Evolutionary conservation across 805 yeast species (phyloP).

Genomic region (Sugiyamaella mastotermitis): DNA sequence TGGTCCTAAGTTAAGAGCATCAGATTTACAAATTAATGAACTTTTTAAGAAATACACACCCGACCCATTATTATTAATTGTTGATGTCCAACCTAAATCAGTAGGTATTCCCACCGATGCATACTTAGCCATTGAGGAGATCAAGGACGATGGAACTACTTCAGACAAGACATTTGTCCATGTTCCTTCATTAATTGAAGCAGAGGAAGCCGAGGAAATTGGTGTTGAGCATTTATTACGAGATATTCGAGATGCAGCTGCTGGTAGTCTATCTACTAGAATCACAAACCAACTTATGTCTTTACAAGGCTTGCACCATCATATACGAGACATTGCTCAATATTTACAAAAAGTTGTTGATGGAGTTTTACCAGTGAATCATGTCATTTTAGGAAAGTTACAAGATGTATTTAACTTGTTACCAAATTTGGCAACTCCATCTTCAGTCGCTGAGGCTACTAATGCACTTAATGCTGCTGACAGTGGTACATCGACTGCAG

Average conservation of each 20-base stretch:
- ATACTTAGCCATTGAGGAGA: slow-evolving; percentile 87
- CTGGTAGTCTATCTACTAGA: slow-evolving; percentile 81
- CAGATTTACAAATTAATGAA: slow-evolving; percentile 89
- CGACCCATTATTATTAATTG: slow-evolving; percentile 79
- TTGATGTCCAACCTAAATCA: slow-evolving; percentile 77
- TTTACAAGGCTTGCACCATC: slow-evolving; percentile 74
- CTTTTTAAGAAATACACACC: slow-evolving; percentile 75
- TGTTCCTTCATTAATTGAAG: slow-evolving; percentile 86
- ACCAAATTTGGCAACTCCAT: slow-evolving; percentile 57
- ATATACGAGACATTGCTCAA: slow-evolving; percentile 67
- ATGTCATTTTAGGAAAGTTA: slow-evolving; percentile 80
- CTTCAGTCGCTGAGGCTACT: slow-evolving; percentile 20
- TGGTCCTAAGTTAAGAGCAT: slow-evolving; percentile 84
- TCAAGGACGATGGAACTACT: slow-evolving; percentile 90
- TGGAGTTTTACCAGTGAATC: slow-evolving; percentile 78
- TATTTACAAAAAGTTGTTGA: slow-evolving; percentile 71
- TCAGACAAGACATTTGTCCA: slow-evolving; percentile 91
- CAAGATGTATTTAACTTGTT: slow-evolving; percentile 92
- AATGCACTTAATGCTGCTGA: slow-evolving; percentile 18
- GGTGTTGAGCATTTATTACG: slow-evolving; percentile 96
- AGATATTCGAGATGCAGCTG: slow-evolving; percentile 94
- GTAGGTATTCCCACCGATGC: slow-evolving; percentile 97
- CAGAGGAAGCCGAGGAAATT: slow-evolving; percentile 98
- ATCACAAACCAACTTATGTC: slow-evolving; percentile 88
- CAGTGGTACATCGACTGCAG: no score